Percentiles rank a stretch among this genome's conserved stretches.
Conservation (phyloP, 2,329 filamentous ascomycete genomes). For the Aspergillus hiratsukae region DNA sequence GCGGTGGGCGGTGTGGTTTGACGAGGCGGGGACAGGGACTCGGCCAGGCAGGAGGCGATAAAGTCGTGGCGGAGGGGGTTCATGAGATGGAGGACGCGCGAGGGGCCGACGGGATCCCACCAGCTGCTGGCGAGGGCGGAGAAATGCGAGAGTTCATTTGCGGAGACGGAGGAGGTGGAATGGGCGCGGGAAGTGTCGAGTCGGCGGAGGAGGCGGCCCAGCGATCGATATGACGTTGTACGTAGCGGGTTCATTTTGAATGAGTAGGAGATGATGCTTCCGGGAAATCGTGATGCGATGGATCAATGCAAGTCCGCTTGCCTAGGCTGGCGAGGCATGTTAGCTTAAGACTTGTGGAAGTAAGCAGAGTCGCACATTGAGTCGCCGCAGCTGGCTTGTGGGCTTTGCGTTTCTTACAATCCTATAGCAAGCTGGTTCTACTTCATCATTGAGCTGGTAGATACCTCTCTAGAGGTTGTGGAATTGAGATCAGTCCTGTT, state of each 20-base stretch:
- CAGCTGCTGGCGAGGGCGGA: slow-evolving; percentile 86
- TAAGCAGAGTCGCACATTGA: too few relatives aligned
- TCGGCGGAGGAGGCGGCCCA: slow-evolving; percentile 2
- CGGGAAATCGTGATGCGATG: too few relatives aligned
- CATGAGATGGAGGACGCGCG: slow-evolving; percentile 91
- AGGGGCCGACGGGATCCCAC: slow-evolving; percentile 96
- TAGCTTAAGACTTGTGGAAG: not conserved
- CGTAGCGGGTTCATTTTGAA: slow-evolving; percentile 8
- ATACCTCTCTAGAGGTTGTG: too few relatives aligned
- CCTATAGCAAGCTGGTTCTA: not conserved
- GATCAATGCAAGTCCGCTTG: too few relatives aligned
- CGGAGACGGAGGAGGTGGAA: slow-evolving; percentile 68
- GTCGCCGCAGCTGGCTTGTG: not conserved
- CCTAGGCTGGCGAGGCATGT: not conserved
- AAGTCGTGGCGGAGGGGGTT: slow-evolving; percentile 95
- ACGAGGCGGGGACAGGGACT: slow-evolving; percentile 42
- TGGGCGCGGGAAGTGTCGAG: slow-evolving; percentile 19
- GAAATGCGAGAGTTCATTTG: slow-evolving; percentile 89
- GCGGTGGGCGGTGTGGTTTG: slow-evolving; percentile 24
- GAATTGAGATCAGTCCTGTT: too few relatives aligned
- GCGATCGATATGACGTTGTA: slow-evolving; percentile 4
- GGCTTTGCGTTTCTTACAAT: not conserved
- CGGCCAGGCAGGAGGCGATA: slow-evolving; percentile 66
- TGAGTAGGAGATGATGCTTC: not conserved
- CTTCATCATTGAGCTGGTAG: not conserved